Evolutionary conservation across 768 basidiomycete genomes (phyloP), one percentile per base, ranked within the genome.

Genomic region (Fomitopsis pulvina): DNA sequence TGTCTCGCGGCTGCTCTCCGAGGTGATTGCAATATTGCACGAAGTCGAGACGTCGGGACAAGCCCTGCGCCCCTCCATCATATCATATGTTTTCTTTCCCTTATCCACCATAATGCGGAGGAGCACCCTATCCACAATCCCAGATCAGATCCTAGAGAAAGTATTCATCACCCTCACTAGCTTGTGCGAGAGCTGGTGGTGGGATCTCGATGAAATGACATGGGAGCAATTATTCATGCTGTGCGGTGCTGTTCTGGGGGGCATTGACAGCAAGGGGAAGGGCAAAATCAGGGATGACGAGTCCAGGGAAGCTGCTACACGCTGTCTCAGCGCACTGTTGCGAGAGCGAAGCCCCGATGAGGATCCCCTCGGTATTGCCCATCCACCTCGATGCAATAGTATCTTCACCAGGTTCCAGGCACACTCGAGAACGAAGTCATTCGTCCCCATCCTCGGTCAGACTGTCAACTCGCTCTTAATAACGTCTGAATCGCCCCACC

Each of bases 151-250:
- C 26, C 69, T 95, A 41, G 90, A 96, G 66, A 79, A 77, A 48
- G 65, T 92, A 20, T 71, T 96, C 51, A 58, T 71, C 22, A 68
- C 78, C 11, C 68, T 95, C 26, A 62, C 69, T 2, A 57, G 76
- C 1, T 71, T 97, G 22, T 80, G 77, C 55, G 74, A 81, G 18
- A 69, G 73, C n/a, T 91, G 89, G 85, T 93, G 91, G 89, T 89
- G 87, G 87, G 71, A 72, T 18, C 83, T 84, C 61, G 88, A 90
- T 41, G 43, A 78, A 30, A 71, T 72, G 47, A 66, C 81, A 24
- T 94, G 92, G 92, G 83, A 87, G 60, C 92, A 96, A 60, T 68
- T 92, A 22, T 89, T 94, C 64, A 85, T 83, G 72, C 70, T 91
- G 14, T 85, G 74, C 54, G 77, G 79, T 29, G 77, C 83, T 14